phyloP scores from a whole-genome alignment of 257 asterid species.

The Plantago ovata region DNA sequence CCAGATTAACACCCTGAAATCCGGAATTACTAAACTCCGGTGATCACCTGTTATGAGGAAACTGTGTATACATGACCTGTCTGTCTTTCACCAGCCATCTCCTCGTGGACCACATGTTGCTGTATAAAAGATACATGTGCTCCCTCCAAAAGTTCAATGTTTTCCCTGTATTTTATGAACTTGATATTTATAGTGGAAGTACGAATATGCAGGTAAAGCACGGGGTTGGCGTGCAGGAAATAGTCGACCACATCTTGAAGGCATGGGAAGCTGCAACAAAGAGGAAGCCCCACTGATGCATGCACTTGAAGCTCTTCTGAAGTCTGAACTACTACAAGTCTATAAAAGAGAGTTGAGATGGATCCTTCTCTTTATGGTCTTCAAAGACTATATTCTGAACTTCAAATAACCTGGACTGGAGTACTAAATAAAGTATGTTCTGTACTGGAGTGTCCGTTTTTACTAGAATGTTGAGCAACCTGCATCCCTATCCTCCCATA shows the following conservation, averaged over 20 bases:
- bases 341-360: no score
- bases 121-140: neutral
- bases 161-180: neutral
- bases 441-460: no score
- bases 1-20: no score
- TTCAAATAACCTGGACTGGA: no score
- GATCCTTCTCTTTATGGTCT: no score
- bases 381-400: no score
- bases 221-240: constrained; percentile 84
- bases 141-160: neutral
- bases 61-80: neutral
- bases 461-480: no score
- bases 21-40: no score
- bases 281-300: constrained; percentile 48
- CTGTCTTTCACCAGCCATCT: neutral
- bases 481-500: no score
- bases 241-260: constrained; percentile 57
- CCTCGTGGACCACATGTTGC: neutral
- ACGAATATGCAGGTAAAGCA: constrained; percentile 71
- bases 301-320: neutral
- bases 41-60: neutral
- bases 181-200: neutral
- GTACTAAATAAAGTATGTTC: no score
- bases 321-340: no score
- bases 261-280: constrained; percentile 82